These are phyloP conservation scores for Globisporangium cystogenes DNA, from an alignment of 352 stramenopile species.

Conservation along the genomic window DNA sequence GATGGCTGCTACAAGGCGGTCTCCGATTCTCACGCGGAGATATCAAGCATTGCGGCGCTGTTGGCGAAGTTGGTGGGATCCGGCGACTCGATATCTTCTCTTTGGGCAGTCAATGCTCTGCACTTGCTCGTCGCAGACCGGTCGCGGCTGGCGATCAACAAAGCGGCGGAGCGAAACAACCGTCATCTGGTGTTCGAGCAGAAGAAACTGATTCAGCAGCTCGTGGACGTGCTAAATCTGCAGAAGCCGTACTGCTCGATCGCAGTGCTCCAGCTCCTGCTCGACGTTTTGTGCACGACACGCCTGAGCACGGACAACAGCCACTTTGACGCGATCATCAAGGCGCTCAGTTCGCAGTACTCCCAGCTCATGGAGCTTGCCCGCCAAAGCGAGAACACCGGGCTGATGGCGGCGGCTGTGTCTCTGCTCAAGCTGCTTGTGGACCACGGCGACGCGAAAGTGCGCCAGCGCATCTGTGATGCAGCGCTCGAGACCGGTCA, in stretches of 20 bases:
- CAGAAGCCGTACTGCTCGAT: slow-evolving; percentile 46
- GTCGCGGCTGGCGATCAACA: slow-evolving; percentile 28
- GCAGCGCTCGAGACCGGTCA: slow-evolving; percentile 54
- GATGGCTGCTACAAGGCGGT: slow-evolving; percentile 64
- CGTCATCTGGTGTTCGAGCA: slow-evolving; percentile 56
- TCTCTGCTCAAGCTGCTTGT: slow-evolving; percentile 67
- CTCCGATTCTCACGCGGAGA: slow-evolving; percentile 37
- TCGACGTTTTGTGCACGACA: slow-evolving; percentile 57
- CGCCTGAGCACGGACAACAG: slow-evolving; percentile 65
- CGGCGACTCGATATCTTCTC: slow-evolving; percentile 38
- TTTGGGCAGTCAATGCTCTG: slow-evolving; percentile 58
- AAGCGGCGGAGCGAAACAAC: slow-evolving; percentile 45
- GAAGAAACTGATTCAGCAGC: slow-evolving; percentile 50
- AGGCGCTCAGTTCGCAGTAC: slow-evolving; percentile 49
- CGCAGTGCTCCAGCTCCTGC: slow-evolving; percentile 52
- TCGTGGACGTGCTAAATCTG: slow-evolving; percentile 46
- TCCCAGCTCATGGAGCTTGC: slow-evolving; percentile 41
- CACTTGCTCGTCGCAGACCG: slow-evolving; percentile 60
- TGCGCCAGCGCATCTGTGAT: slow-evolving; percentile 64
- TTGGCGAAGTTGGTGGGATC: slow-evolving; percentile 44
- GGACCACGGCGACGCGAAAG: slow-evolving; percentile 55
- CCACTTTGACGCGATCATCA: slow-evolving; percentile 71
- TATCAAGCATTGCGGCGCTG: slow-evolving; percentile 30
- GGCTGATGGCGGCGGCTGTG: slow-evolving; percentile 48
- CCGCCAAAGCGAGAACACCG: slow-evolving; percentile 40